Base-by-base conservation (phyloP, 108 stramenopile species). In the Parmales sp. region DNA sequence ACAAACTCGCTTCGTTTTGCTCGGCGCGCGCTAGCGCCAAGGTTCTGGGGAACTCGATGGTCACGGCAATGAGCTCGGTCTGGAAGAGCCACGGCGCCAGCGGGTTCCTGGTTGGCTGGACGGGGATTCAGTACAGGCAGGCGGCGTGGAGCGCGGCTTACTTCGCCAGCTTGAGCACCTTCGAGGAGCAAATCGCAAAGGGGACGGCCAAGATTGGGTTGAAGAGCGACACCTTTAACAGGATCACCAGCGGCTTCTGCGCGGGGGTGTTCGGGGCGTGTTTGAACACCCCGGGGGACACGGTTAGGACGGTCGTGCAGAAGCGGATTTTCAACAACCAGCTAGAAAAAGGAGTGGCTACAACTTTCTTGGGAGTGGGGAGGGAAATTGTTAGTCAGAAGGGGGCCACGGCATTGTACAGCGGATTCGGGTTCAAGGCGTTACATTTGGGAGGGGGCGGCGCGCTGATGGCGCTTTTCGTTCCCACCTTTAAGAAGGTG, bases 211-310 rank as follows among this genome's bases (percentile, higher is more conserved):
- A 43, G 41, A 13, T 11, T 43, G 8, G 13, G 13, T 11, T 13
- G 41, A 11, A 7, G 8, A 67, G 48, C 31, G 18, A 2, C 36
- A 43, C 45, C n/a, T 5, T 37, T 23, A 54, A 51, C 25, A 39
- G 20, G 13, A 19, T 72, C 29, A 6, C 45, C 8, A 37, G 49
- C 18, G 72, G 72, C 5, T 73, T 73, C 36, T 25, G 36, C 3
- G 72, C 72, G 22, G 72, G 72, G 6, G 67, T 69, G n/a, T 48
- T 48, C 25, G 72, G 72, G 11, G 72, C 72, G 38, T 34, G 25
- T n/a, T n/a, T 69, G 8, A 73, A 73, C 72, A 73, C 72, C 31
- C 72, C 72, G 3, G 66, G 66, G 7, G 72, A 73, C 51, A 63
- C 60, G 20, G 20, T 73, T 34, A 45, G 72, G 26, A 37, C 67